Base-by-base conservation (phyloP, 306 rosid genomes). In the Cucurbita pepo region DNA sequence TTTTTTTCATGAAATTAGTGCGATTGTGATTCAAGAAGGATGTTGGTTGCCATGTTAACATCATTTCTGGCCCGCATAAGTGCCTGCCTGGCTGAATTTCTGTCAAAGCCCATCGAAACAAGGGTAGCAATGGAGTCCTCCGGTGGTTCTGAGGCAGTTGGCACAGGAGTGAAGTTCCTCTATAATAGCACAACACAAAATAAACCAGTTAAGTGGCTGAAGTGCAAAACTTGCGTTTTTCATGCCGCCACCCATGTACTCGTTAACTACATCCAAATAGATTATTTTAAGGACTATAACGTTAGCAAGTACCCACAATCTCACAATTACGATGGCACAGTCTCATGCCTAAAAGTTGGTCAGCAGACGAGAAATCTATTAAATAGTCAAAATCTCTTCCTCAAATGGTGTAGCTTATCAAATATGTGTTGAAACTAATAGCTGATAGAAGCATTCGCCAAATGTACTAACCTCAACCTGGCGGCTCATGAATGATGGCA, bases 91-190 rank as follows among this genome's bases (percentile, higher is more conserved):
- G 97, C 99, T n/a, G 90, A 80, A 79, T 81, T 81, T 80, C 95
- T 85, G 82, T 95, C 97, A 70, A 95, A 95, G 11, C 99, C 99
- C 99, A 95, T 95, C 3, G 99, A 89, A 45, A 91, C 90, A 18
- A 95, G 89, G 12, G 97, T 95, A 0, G 83, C 83, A 73, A 95
- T 88, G 0, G 97, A 78, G 75, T 84, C 95, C 82, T 95, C 99
- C 0, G 88, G 61, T 19, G 99, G 99, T 76, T 89, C 91, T 52
- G 77, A 54, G 38, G 87, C 82, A 75, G 92, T 77, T 18, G 83
- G 87, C 74, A 91, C 72, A 52, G 88, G 72, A 12, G 92, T 86
- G 65, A 81, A 78, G 79, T 85, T 89, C 81, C 99, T 88, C 97
- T 91, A 89, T 81, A 78, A 74, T 67, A 22, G 50, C 69, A 37